A percentile compares a stretch with the other conserved stretches of the same genome.
Evolutionary conservation across 1,139 yeast species (phyloP).

Genomic region (Saccharomycopsis hybrid): DNA sequence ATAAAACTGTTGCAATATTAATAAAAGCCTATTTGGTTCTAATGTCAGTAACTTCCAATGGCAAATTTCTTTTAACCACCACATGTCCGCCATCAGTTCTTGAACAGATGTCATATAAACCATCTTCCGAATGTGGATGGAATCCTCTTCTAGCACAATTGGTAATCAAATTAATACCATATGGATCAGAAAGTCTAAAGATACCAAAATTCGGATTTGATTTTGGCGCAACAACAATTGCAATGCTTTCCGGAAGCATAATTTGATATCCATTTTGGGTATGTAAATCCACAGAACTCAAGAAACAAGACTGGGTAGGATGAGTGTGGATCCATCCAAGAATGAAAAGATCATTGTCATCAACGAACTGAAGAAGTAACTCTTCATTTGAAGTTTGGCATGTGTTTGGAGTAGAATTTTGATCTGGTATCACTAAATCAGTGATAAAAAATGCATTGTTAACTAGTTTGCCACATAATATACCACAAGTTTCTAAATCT

Average conservation of each 20-base stretch:
- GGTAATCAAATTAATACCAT: slow-evolving; percentile 47
- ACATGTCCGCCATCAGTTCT: slow-evolving; percentile 43
- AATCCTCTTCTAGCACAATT: slow-evolving; percentile 41
- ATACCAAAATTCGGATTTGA: slow-evolving; percentile 44
- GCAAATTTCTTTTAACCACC: slow-evolving; percentile 35
- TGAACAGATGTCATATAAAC: slow-evolving; percentile 42
- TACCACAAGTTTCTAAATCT: slow-evolving; percentile 58
- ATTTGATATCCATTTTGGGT: slow-evolving; percentile 59
- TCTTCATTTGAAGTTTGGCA: slow-evolving; percentile 54
- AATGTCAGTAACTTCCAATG: slow-evolving; percentile 41
- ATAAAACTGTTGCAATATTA: background rate
- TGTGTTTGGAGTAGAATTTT: slow-evolving; percentile 51
- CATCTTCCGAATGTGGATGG: slow-evolving; percentile 49
- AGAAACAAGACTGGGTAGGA: slow-evolving; percentile 58
- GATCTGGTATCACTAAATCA: slow-evolving; percentile 51
- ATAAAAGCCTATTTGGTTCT: slow-evolving; percentile 23
- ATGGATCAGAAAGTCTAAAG: slow-evolving; percentile 55
- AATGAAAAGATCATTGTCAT: slow-evolving; percentile 45
- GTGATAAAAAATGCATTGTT: slow-evolving; percentile 56
- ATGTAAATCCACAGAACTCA: slow-evolving; percentile 56
- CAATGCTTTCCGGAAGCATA: slow-evolving; percentile 62
- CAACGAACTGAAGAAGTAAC: slow-evolving; percentile 45
- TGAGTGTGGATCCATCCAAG: slow-evolving; percentile 69
- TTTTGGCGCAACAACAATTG: slow-evolving; percentile 54
- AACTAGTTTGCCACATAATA: slow-evolving; percentile 49